These are phyloP conservation scores for Colletotrichum eremochloae DNA, from an alignment of 2,329 filamentous ascomycete genomes.

Conservation along the genomic window DNA sequence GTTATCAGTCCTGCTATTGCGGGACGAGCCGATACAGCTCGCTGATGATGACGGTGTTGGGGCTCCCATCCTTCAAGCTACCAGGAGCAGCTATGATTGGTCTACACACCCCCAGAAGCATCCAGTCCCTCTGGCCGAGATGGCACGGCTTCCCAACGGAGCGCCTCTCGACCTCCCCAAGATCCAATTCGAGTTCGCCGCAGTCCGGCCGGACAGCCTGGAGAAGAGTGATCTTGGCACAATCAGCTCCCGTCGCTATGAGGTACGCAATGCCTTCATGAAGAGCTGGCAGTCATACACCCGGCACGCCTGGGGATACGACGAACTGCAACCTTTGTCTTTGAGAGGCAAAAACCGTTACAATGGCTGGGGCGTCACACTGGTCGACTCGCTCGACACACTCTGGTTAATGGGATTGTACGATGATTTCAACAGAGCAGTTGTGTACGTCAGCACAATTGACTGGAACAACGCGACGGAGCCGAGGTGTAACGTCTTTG, in stretches of 20 bases:
- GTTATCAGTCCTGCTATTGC: constrained; percentile 22
- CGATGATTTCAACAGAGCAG: constrained; percentile 63
- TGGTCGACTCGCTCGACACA: constrained; percentile 63
- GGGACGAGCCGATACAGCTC: constrained; percentile 17
- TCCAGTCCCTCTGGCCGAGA: constrained; percentile 41
- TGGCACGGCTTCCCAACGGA: constrained; percentile 40
- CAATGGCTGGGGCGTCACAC: constrained; percentile 61
- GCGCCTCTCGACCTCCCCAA: constrained; percentile 29
- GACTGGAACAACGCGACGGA: constrained; percentile 64
- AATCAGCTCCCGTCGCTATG: constrained; percentile 54
- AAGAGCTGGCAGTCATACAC: constrained; percentile 60
- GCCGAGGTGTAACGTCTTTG: constrained; percentile 72
- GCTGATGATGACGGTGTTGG: neutral
- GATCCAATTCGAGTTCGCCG: constrained; percentile 39
- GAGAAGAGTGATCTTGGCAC: constrained; percentile 49
- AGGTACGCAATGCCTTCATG: constrained; percentile 52
- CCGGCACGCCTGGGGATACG: constrained; percentile 59
- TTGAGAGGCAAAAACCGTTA: constrained; percentile 57
- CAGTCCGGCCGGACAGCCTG: constrained; percentile 28
- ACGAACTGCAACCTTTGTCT: constrained; percentile 59
- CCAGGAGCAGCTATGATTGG: constrained; percentile 44
- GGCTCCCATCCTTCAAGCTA: constrained; percentile 5
- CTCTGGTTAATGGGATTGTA: constrained; percentile 68
- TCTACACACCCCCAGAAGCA: constrained; percentile 40
- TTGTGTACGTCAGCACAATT: constrained; percentile 58